A percentile compares a stretch with the other conserved stretches of the same genome.
Conservation (phyloP, 1,284 basidiomycete genomes). For the Violaceomyces palustris region DNA sequence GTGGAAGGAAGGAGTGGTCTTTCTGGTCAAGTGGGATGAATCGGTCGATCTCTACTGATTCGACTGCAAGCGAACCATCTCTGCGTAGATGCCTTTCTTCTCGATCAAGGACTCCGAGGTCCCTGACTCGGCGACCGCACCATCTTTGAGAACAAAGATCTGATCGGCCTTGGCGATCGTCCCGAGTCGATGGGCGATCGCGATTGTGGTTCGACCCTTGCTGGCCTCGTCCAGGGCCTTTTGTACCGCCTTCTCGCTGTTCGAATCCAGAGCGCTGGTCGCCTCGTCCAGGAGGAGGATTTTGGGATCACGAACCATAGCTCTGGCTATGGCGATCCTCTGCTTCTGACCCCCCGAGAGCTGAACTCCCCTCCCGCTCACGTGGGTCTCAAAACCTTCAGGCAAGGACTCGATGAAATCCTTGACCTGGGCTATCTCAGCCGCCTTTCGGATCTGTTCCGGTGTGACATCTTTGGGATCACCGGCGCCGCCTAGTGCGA, state of each 20-base stretch:
- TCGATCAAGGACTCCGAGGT: too few species aligned
- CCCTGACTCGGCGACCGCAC: constrained; percentile 1
- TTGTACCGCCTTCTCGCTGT: constrained; percentile 79
- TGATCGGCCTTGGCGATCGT: constrained; percentile 4
- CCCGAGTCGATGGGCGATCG: constrained; percentile 65
- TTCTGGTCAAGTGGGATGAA: too few species aligned
- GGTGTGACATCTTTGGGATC: background rate
- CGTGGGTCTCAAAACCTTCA: constrained; percentile 57
- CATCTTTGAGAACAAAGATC: constrained; percentile 3
- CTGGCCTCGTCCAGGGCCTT: constrained; percentile 83
- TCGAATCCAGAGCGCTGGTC: constrained; percentile 86
- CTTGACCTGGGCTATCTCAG: constrained; percentile 14
- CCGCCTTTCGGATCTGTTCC: constrained; percentile 3
- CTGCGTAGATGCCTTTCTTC: too few species aligned
- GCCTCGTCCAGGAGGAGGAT: constrained; percentile 69
- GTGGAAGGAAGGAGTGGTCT: too few species aligned
- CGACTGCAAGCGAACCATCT: too few species aligned
- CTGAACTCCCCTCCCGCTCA: constrained; percentile 20
- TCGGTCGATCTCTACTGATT: too few species aligned
- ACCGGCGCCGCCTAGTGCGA: constrained; percentile 11
- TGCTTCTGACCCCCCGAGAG: constrained; percentile 35
- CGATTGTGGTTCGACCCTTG: constrained; percentile 61
- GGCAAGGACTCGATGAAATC: constrained; percentile 25
- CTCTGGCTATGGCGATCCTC: constrained; percentile 91
- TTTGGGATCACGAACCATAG: constrained; percentile 80